Evolutionary conservation across 345 rosid genomes (phyloP).

Genomic region (Melaleuca quinquenervia): DNA sequence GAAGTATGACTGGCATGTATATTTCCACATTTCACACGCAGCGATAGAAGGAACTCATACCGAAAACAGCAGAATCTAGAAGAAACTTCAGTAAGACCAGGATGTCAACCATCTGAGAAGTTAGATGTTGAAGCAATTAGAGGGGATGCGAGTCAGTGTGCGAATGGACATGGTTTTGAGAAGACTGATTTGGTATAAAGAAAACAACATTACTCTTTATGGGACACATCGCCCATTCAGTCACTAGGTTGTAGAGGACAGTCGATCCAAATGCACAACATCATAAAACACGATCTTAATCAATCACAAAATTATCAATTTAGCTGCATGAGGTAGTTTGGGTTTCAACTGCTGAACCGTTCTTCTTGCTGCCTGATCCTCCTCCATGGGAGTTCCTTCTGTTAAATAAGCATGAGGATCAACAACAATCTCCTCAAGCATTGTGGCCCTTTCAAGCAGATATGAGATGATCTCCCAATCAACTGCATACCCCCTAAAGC

Average conservation of each 20-base stretch:
- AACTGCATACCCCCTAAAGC: not conserved
- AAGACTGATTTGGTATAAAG: not conserved
- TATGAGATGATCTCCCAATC: not conserved
- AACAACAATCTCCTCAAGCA: constrained; percentile 1
- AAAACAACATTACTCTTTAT: not conserved
- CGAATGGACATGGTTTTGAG: not conserved
- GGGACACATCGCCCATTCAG: not conserved
- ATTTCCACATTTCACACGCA: not conserved
- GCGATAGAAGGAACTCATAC: not conserved
- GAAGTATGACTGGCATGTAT: not conserved
- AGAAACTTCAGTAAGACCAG: not conserved
- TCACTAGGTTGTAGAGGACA: not conserved
- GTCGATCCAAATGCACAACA: not conserved
- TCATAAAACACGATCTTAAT: not conserved
- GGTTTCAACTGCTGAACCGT: not conserved
- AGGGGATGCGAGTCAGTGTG: not conserved
- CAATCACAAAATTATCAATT: not conserved
- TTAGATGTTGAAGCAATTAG: not conserved
- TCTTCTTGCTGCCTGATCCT: not conserved
- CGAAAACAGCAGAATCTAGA: not conserved
- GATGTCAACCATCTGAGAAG: not conserved
- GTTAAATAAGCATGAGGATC: not conserved
- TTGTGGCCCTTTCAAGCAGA: constrained; percentile 1
- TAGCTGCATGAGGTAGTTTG: not conserved
- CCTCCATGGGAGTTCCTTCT: not conserved